Conservation (phyloP, 371 early-diverging fungal species). For the Catenaria anguillulae region DNA sequence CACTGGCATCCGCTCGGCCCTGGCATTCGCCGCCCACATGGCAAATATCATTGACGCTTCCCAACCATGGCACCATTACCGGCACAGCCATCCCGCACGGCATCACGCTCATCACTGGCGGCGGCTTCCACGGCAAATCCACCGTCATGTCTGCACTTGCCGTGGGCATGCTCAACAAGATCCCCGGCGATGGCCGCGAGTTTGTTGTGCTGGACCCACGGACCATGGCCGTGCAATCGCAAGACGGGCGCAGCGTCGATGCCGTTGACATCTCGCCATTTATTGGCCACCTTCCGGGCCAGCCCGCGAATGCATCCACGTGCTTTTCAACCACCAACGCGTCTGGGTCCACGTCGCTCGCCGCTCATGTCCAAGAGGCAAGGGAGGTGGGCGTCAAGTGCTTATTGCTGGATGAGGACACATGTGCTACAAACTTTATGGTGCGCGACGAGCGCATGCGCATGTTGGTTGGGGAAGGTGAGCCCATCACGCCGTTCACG, state of each 20-base stretch:
- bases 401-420: slow-evolving; percentile 37
- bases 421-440: slow-evolving; percentile 41
- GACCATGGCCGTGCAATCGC: slow-evolving; percentile 24
- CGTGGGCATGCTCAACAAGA: slow-evolving; percentile 31
- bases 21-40: slow-evolving; percentile 20
- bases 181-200: slow-evolving; percentile 40
- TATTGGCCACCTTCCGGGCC: slow-evolving; percentile 29
- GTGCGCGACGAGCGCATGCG: slow-evolving; percentile 38
- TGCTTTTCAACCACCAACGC: slow-evolving; percentile 28
- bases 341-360: slow-evolving; percentile 40
- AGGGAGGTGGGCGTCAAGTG: slow-evolving; percentile 22
- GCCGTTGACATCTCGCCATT: slow-evolving; percentile 31
- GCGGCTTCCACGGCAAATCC: slow-evolving; percentile 40
- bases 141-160: slow-evolving; percentile 33
- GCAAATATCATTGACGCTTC: slow-evolving; percentile 18
- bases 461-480: slow-evolving; percentile 23
- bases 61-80: slow-evolving; percentile 20
- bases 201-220: slow-evolving; percentile 20
- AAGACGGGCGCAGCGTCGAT: slow-evolving; percentile 32
- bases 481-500: slow-evolving; percentile 42
- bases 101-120: slow-evolving; percentile 34
- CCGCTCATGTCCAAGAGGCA: slow-evolving; percentile 35
- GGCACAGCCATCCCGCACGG: slow-evolving; percentile 34
- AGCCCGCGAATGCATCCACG: slow-evolving; percentile 16
- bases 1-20: slow-evolving; percentile 15